These are phyloP conservation scores for Mangifera indica DNA, from an alignment of 345 rosid genomes.

Conservation along the genomic window DNA sequence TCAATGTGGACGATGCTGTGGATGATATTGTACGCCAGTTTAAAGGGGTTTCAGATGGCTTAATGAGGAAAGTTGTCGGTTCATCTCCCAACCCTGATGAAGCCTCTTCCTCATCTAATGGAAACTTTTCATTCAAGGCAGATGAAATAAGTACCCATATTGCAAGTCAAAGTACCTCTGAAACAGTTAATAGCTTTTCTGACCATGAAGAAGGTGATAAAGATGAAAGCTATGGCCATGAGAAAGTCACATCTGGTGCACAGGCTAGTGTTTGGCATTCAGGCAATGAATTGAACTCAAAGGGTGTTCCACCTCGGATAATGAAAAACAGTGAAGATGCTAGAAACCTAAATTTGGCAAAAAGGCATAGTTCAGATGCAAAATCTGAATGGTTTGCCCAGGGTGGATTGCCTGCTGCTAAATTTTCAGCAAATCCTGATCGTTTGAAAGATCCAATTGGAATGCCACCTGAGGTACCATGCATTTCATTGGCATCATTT, in stretches of 20 bases:
- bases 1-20: conserved; percentile 96
- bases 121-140: conserved; percentile 61
- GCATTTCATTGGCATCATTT: conserved; percentile 10
- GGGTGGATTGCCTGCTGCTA: conserved; percentile 31
- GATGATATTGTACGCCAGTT: conserved; percentile 92
- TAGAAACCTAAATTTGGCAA: conserved; percentile 27
- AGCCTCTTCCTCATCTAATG: conserved; percentile 29
- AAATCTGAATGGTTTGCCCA: conserved; percentile 38
- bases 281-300: conserved; percentile 71
- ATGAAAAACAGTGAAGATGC: conserved; percentile 46
- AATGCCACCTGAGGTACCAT: conserved; percentile 92
- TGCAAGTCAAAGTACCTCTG: conserved; percentile 46
- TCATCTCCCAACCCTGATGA: conserved; percentile 46
- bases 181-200: conserved; percentile 55
- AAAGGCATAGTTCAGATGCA: conserved; percentile 32
- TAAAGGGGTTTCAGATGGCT: conserved; percentile 92
- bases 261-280: conserved; percentile 71
- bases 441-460: conserved; percentile 62
- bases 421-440: conserved; percentile 29
- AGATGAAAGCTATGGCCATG: conserved; percentile 44
- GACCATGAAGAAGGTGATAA: conserved; percentile 62
- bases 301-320: conserved; percentile 44
- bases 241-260: conserved; percentile 45
- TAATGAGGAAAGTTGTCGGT: conserved; percentile 74
- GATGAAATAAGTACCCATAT: conserved; percentile 50